Evolutionary conservation across 495 filamentous ascomycete genomes (phyloP).

Genomic region (Neurospora discreta): DNA sequence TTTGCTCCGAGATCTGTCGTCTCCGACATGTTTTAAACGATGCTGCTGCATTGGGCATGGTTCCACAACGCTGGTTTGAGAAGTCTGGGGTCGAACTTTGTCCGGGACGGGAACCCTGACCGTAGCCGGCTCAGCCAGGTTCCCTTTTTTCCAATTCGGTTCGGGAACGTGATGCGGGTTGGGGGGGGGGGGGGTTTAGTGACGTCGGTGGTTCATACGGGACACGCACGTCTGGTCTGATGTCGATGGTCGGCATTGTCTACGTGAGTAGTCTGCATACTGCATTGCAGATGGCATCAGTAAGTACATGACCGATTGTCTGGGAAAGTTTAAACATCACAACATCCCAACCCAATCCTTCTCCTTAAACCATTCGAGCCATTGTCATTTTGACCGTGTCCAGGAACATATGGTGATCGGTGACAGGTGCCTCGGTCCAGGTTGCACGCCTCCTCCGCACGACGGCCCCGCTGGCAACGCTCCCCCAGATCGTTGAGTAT

Average conservation of each 20-base stretch:
- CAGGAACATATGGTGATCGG: background rate
- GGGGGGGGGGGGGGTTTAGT: background rate
- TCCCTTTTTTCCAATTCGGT: background rate
- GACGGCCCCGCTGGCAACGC: background rate
- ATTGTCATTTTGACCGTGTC: background rate
- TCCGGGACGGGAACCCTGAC: background rate
- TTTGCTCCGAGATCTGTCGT: background rate
- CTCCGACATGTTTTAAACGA: background rate
- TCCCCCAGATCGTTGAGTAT: background rate
- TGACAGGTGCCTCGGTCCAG: conserved; percentile 3
- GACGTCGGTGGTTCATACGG: background rate
- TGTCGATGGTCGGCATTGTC: background rate
- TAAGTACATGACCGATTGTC: background rate
- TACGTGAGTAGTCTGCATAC: background rate
- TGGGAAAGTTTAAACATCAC: background rate
- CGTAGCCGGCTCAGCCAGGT: background rate
- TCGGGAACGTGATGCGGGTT: background rate
- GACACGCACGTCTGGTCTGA: background rate
- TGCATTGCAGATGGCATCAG: background rate
- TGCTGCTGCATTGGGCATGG: background rate
- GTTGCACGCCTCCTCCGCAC: background rate
- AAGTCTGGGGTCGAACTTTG: background rate
- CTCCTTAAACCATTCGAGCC: background rate
- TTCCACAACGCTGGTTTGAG: background rate
- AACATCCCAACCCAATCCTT: background rate